phyloP scores from a whole-genome alignment of 2,329 filamentous ascomycete genomes.

The Neonectria magnoliae region DNA sequence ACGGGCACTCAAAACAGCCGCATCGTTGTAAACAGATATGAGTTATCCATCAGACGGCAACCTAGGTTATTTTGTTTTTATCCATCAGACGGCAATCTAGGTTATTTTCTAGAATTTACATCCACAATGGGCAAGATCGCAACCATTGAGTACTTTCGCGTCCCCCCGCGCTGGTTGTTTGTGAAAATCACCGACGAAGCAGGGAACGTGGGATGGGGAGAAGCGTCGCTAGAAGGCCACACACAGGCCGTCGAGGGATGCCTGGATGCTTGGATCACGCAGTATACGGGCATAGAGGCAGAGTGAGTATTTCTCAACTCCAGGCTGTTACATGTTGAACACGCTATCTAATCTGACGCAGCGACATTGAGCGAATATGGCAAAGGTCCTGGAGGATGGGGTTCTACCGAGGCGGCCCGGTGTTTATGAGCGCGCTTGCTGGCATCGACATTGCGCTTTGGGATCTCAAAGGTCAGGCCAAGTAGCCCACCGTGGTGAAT shows the following conservation, averaged over 20 bases:
- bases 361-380: slow-evolving; percentile 85
- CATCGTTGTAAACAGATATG: background rate
- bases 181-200: slow-evolving; percentile 78
- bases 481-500: background rate
- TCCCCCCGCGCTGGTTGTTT: slow-evolving; percentile 80
- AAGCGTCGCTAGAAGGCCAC: slow-evolving; percentile 79
- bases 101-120: background rate
- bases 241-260: slow-evolving; percentile 79
- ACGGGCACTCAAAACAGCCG: background rate
- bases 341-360: slow-evolving; percentile 42
- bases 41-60: background rate
- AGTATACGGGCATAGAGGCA: slow-evolving; percentile 74
- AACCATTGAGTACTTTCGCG: slow-evolving; percentile 76
- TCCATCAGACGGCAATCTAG: background rate
- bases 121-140: slow-evolving; percentile 46
- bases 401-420: slow-evolving; percentile 82
- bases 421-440: slow-evolving; percentile 82
- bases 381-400: slow-evolving; percentile 75
- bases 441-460: slow-evolving; percentile 84
- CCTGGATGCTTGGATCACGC: slow-evolving; percentile 71
- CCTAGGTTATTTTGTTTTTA: no score
- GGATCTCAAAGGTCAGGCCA: slow-evolving; percentile 71
- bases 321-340: background rate
- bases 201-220: slow-evolving; percentile 76
- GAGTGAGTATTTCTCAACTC: slow-evolving; percentile 61